A percentile compares a stretch with the other conserved stretches of the same genome.
Conservation (phyloP, 1,139 yeast genomes). For the Eremothecium gossypii region DNA sequence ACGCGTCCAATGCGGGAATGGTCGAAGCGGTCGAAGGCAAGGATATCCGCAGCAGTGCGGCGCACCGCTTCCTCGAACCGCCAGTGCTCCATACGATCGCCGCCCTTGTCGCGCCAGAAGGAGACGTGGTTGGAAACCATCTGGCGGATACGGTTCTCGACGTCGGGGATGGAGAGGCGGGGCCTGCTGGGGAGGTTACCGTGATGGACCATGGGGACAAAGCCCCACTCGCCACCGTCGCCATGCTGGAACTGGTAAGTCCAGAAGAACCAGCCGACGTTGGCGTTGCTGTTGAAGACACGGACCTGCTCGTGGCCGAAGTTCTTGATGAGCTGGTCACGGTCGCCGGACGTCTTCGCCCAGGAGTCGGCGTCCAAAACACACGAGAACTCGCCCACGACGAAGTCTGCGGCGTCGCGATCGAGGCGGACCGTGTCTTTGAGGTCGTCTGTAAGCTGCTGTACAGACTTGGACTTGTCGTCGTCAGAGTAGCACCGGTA, state of each 20-base stretch:
- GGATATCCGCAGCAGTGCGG: conserved; percentile 66
- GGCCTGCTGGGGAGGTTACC: conserved; percentile 44
- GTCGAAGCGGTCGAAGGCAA: conserved; percentile 55
- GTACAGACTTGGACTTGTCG: conserved; percentile 60
- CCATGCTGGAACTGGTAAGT: conserved; percentile 80
- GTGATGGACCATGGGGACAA: conserved; percentile 61
- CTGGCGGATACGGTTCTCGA: conserved; percentile 36
- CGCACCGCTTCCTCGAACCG: conserved; percentile 69
- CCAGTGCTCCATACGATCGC: conserved; percentile 68
- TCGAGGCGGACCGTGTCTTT: conserved; percentile 42
- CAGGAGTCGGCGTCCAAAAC: conserved; percentile 72
- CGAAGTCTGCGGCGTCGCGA: conserved; percentile 52
- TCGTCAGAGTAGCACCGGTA: conserved; percentile 77
- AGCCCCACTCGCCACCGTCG: conserved; percentile 96
- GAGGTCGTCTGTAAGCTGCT: conserved; percentile 52
- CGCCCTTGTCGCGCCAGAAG: conserved; percentile 62
- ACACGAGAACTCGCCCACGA: conserved; percentile 88
- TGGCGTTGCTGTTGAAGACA: conserved; percentile 42
- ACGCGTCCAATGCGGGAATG: conserved; percentile 68
- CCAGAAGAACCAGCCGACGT: conserved; percentile 80
- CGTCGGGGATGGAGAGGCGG: conserved; percentile 34
- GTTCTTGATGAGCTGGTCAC: conserved; percentile 37
- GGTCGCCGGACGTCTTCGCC: conserved; percentile 42
- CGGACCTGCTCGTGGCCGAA: conserved; percentile 40
- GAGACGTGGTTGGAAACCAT: conserved; percentile 42